Percentiles rank a stretch among this genome's conserved stretches.
phyloP scores from a whole-genome alignment of 1,139 yeast genomes.

The Lizanozyma gosingica region DNA sequence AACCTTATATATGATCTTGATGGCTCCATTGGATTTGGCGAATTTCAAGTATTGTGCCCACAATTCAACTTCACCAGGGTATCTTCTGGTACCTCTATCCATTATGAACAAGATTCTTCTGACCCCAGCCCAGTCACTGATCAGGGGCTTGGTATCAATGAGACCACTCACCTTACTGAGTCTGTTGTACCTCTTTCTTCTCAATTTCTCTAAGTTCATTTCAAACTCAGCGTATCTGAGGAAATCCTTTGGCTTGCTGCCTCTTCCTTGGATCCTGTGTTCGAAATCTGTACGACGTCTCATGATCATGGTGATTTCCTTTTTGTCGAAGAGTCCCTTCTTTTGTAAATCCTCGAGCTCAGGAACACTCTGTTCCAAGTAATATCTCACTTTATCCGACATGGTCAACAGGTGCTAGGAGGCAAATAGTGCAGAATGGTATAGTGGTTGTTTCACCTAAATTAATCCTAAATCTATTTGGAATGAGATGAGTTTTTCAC shows the following conservation, averaged over 20 bases:
- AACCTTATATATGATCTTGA: constrained; percentile 71
- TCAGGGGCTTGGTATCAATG: constrained; percentile 45
- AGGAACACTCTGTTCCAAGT: constrained; percentile 78
- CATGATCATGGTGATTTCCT: constrained; percentile 81
- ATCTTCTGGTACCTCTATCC: constrained; percentile 75
- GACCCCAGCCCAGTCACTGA: constrained; percentile 84
- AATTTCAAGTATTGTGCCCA: constrained; percentile 75
- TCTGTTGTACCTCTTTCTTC: constrained; percentile 63
- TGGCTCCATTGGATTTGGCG: constrained; percentile 68
- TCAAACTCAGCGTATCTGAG: constrained; percentile 78
- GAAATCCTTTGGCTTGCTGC: constrained; percentile 71
- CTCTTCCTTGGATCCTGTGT: constrained; percentile 80
- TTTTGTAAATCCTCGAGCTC: constrained; percentile 83
- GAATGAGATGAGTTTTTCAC: no score
- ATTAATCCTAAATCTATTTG: no score
- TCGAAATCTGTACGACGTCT: constrained; percentile 93
- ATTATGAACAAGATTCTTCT: constrained; percentile 76
- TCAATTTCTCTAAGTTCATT: constrained; percentile 64
- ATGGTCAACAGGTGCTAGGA: no score
- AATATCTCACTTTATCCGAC: constrained; percentile 72
- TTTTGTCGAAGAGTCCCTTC: constrained; percentile 70
- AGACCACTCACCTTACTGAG: constrained; percentile 42
- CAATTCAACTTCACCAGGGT: constrained; percentile 65
- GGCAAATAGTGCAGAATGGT: no score
- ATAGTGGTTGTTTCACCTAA: no score